Base-by-base conservation (phyloP, 805 yeast genomes). In the Starmerella davenportii region DNA sequence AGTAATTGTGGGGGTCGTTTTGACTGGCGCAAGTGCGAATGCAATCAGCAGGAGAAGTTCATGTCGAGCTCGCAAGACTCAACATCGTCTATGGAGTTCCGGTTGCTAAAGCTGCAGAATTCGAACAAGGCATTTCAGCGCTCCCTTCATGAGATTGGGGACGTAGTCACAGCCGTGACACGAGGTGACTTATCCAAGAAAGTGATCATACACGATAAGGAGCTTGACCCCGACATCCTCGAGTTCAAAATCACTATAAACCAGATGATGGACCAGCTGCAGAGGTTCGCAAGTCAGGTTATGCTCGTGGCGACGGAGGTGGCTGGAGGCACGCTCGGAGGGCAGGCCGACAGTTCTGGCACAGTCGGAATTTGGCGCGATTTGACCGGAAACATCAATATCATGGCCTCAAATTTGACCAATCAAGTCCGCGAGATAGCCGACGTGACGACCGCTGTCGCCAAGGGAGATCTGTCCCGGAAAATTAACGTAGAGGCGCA, bases 401-500 rank as follows among this genome's bases (percentile, higher is more conserved):
- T 87, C 28, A 80, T 80, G 93, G 93, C 93, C 25, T 65, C 77
- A 38, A 80, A 81, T 57, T 67, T 80, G 50, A 80, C 93, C 2
- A 78, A 82, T 38, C 93, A 80, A 58, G 93, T 81, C 44, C 63
- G 93, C 60, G 92, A 79, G 58, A 80, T 80, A 43, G 90, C 92
- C 19, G 92, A 79, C 50, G 93, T 80, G 27, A 81, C 92, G 4
- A 65, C 85, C 17, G 92, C 92, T 1, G 93, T 80, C 9, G 93
- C 93, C 4, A 68, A 73, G 43, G 93, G 93, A 51, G 93, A 80
- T 56, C 62, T 80, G 47, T 74, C 84, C 0, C 63, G 84, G 37
- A 79, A 80, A 52, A 80, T 81, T 53, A 79, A 79, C 55, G 93
- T 81, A 13, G 87, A 80, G 57, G 93, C 93, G 5, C 93, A 81